These are phyloP conservation scores for Phytomonas francai DNA, from an alignment of 208 protist species.

Conservation along the genomic window DNA sequence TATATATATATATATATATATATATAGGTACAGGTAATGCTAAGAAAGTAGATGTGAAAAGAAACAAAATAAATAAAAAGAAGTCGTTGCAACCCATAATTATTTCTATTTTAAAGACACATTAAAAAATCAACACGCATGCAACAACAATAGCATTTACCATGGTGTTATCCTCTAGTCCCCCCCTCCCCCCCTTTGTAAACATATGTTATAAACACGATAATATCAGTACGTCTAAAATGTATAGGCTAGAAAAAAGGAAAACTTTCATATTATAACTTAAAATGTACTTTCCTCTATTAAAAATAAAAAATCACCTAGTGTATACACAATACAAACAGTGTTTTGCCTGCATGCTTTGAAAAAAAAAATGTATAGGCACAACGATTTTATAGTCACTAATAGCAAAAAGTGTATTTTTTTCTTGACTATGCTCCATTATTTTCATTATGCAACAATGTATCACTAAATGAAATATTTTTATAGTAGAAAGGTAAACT, in stretches of 20 bases:
- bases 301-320: neutral
- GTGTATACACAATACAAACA: constrained; percentile 3
- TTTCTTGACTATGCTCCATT: constrained; percentile 3
- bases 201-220: constrained; percentile 7
- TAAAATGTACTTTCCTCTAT: constrained; percentile 2
- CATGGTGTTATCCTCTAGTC: neutral
- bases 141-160: neutral
- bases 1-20: constrained; percentile 6
- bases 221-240: constrained; percentile 7
- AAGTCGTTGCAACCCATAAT: constrained; percentile 3
- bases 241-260: constrained; percentile 5
- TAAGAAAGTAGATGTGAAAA: constrained; percentile 5
- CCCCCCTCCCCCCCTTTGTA: constrained; percentile 2
- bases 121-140: constrained; percentile 8
- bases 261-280: constrained; percentile 5
- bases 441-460: constrained; percentile 3
- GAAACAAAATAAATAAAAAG: constrained; percentile 8
- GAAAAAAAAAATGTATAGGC: constrained; percentile 13
- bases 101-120: constrained; percentile 6
- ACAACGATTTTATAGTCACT: constrained; percentile 11
- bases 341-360: constrained; percentile 3
- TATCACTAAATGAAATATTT: constrained; percentile 3
- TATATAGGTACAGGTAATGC: neutral
- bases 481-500: constrained; percentile 3
- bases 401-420: constrained; percentile 7